Conservation (phyloP, 129 eudicot genomes). For the Ambrosia artemisiifolia region DNA sequence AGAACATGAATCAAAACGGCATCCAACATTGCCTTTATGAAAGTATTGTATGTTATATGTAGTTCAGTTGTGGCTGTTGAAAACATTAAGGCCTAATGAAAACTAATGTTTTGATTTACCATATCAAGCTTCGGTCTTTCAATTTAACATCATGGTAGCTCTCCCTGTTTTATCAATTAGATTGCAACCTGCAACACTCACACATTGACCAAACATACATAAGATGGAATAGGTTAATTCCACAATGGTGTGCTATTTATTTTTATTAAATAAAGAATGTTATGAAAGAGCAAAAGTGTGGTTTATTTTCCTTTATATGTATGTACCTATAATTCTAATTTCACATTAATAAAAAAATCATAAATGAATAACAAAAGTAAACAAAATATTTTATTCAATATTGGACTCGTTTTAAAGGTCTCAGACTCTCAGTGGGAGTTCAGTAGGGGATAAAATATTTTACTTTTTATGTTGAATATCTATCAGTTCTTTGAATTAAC, state of each 20-base stretch:
- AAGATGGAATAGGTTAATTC: conserved; percentile 5
- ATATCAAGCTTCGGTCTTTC: conserved; percentile 88
- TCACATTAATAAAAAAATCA: not conserved
- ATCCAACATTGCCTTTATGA: too few species aligned
- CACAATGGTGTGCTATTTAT: not conserved
- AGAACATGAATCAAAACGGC: too few species aligned
- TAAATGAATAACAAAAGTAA: not conserved
- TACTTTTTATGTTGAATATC: not conserved
- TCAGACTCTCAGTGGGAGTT: not conserved
- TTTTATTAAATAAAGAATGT: not conserved
- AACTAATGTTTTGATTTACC: conserved; percentile 37
- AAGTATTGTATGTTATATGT: too few species aligned
- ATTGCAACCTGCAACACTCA: conserved; percentile 59
- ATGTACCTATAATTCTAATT: not conserved
- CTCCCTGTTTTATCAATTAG: conserved; percentile 90
- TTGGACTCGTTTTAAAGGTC: not conserved
- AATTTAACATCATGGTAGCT: conserved; percentile 86
- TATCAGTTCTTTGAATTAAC: not conserved
- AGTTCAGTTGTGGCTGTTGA: too few species aligned
- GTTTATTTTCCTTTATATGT: not conserved
- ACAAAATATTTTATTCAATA: not conserved
- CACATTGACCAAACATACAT: conserved; percentile 10
- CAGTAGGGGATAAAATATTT: not conserved
- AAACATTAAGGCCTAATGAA: too few species aligned
- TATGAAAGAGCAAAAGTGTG: not conserved